phyloP scores from a whole-genome alignment of 2,329 filamentous ascomycete species.

The Knoxdaviesia capensis region DNA sequence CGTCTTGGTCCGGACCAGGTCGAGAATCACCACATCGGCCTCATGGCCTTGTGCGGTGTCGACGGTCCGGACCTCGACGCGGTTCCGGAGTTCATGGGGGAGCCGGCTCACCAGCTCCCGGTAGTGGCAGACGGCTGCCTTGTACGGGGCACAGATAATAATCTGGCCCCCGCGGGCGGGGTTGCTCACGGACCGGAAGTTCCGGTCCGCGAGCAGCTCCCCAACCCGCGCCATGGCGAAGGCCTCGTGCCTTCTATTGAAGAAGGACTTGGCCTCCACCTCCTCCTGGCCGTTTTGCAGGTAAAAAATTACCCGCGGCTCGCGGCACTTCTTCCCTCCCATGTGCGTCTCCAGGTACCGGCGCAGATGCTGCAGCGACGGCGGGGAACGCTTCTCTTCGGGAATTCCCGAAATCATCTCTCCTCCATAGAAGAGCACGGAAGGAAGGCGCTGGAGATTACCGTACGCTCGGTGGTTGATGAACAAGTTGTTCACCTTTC shows the following conservation, averaged over 20 bases:
- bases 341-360: slow-evolving; percentile 7
- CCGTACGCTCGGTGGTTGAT: slow-evolving; percentile 18
- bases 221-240: slow-evolving; percentile 16
- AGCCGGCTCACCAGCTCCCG: slow-evolving; percentile 9
- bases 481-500: slow-evolving; percentile 13
- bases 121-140: slow-evolving; percentile 16
- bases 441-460: slow-evolving; percentile 19
- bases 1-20: slow-evolving; percentile 20
- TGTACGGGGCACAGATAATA: slow-evolving; percentile 24
- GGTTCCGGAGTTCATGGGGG: slow-evolving; percentile 9
- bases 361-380: slow-evolving; percentile 11
- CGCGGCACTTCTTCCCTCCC: slow-evolving; percentile 4
- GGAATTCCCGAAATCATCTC: slow-evolving; percentile 16
- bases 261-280: slow-evolving; percentile 15
- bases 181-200: slow-evolving; percentile 13
- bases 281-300: slow-evolving; percentile 10
- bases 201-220: slow-evolving; percentile 11
- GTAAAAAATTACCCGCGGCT: slow-evolving; percentile 18
- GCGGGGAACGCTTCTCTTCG: slow-evolving; percentile 9
- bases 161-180: slow-evolving; percentile 13
- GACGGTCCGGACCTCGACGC: slow-evolving; percentile 21
- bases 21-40: slow-evolving; percentile 25
- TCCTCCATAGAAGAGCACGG: slow-evolving; percentile 18
- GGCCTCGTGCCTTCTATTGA: slow-evolving; percentile 16
- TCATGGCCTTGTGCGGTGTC: slow-evolving; percentile 26